Conservation (phyloP, 306 rosid species). For the Castanopsis chinensis region DNA sequence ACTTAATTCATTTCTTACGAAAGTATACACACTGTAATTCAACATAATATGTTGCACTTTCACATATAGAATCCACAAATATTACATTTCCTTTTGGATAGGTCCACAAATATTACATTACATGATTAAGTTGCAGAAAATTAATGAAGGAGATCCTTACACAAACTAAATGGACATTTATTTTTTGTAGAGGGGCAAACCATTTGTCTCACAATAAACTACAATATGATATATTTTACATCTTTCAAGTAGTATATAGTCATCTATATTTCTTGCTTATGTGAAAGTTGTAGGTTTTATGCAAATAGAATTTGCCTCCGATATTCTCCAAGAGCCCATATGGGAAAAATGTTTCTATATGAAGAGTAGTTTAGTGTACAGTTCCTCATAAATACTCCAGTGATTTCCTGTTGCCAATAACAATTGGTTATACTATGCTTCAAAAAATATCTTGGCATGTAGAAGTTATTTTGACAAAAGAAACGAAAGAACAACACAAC, state of each 20-base stretch:
- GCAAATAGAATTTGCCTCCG: slow-evolving; percentile 29
- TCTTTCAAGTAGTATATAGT: not conserved
- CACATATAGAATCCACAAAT: too few relatives aligned
- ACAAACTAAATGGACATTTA: too few relatives aligned
- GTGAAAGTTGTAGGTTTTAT: not conserved
- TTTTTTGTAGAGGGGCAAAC: too few relatives aligned
- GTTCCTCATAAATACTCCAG: slow-evolving; percentile 53
- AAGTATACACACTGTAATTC: too few relatives aligned
- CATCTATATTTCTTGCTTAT: too few relatives aligned
- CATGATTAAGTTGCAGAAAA: too few relatives aligned
- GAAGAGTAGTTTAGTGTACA: slow-evolving; percentile 46
- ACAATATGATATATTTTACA: not conserved
- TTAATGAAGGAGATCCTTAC: too few relatives aligned
- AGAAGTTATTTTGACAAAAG: not conserved
- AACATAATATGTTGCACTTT: too few relatives aligned
- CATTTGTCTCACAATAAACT: too few relatives aligned
- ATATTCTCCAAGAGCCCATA: slow-evolving; percentile 59
- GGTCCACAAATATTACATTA: too few relatives aligned
- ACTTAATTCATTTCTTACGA: too few relatives aligned
- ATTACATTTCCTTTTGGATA: too few relatives aligned
- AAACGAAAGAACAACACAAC: not conserved
- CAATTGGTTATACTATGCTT: not conserved
- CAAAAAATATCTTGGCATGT: not conserved
- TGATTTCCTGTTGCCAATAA: slow-evolving; percentile 37
- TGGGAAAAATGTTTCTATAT: slow-evolving; percentile 51